Conservation (phyloP, 2,329 filamentous ascomycete species). For the Microdochium trichocladiopsis region DNA sequence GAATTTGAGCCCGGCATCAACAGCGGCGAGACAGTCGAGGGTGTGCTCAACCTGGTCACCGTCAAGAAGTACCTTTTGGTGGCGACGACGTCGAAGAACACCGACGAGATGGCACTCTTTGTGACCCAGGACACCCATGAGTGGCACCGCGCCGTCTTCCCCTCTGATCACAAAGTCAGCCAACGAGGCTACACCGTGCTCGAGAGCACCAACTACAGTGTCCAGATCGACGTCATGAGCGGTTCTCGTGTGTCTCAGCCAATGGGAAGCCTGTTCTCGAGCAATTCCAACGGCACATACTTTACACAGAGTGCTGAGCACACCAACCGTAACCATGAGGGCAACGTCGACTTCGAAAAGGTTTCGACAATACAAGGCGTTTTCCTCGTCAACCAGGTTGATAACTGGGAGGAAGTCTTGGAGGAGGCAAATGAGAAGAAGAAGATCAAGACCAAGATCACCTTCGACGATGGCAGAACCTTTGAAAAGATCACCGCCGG, state of each 20-base stretch:
- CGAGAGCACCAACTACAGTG: slow-evolving; percentile 95
- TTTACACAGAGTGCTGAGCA: slow-evolving; percentile 89
- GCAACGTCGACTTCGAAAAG: slow-evolving; percentile 92
- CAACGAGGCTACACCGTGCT: slow-evolving; percentile 89
- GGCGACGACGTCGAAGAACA: slow-evolving; percentile 70
- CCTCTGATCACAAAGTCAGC: slow-evolving; percentile 68
- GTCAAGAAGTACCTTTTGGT: slow-evolving; percentile 85
- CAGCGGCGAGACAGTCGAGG: slow-evolving; percentile 64
- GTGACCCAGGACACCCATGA: slow-evolving; percentile 75
- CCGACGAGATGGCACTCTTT: slow-evolving; percentile 86
- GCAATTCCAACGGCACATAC: slow-evolving; percentile 95
- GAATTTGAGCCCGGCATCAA: slow-evolving; percentile 74
- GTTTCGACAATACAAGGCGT: slow-evolving; percentile 87
- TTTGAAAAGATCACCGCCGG: slow-evolving; percentile 68
- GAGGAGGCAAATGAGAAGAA: slow-evolving; percentile 50
- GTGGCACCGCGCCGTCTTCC: slow-evolving; percentile 92
- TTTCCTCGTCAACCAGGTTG: slow-evolving; percentile 80
- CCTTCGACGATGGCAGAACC: slow-evolving; percentile 88
- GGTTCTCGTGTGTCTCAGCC: slow-evolving; percentile 51
- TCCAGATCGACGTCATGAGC: slow-evolving; percentile 90
- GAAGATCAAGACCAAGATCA: slow-evolving; percentile 74
- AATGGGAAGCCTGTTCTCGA: slow-evolving; percentile 88
- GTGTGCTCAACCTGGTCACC: slow-evolving; percentile 72
- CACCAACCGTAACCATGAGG: slow-evolving; percentile 73
- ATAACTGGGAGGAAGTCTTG: slow-evolving; percentile 70